These are phyloP conservation scores for Pseudogymnoascus sp. DNA, from an alignment of 2,329 filamentous ascomycete species.

Conservation along the genomic window DNA sequence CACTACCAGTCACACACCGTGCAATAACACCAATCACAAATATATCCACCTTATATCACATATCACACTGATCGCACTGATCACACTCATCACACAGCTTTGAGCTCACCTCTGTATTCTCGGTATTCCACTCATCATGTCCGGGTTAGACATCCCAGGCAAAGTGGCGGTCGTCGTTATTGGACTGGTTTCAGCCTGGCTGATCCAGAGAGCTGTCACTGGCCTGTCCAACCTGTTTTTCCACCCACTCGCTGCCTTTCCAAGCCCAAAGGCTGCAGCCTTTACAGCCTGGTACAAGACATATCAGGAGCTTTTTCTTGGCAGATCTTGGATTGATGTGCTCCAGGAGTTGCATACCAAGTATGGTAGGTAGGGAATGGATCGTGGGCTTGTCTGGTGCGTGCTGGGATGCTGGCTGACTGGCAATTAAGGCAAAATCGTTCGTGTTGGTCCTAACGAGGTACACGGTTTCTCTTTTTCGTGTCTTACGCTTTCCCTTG, in stretches of 20 bases:
- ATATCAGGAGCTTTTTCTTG: constrained; percentile 20
- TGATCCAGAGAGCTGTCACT: neutral
- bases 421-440: constrained; percentile 21
- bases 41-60: constrained; percentile 3
- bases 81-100: neutral
- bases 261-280: constrained; percentile 26
- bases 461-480: neutral
- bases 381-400: neutral
- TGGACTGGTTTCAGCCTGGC: neutral
- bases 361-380: constrained; percentile 30
- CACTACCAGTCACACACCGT: constrained; percentile 17
- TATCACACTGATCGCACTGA: neutral
- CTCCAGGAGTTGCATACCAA: constrained; percentile 28
- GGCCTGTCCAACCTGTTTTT: constrained; percentile 18
- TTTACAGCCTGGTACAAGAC: constrained; percentile 25
- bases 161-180: neutral
- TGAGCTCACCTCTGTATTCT: neutral
- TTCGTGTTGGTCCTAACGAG: constrained; percentile 24
- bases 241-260: constrained; percentile 26
- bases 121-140: neutral
- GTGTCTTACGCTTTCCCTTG: neutral
- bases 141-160: neutral
- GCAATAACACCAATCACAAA: constrained; percentile 5
- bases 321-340: constrained; percentile 17
- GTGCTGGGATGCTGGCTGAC: neutral